Conservation (phyloP, 2,329 filamentous ascomycete species). For the Celoporthe dispersa region DNA sequence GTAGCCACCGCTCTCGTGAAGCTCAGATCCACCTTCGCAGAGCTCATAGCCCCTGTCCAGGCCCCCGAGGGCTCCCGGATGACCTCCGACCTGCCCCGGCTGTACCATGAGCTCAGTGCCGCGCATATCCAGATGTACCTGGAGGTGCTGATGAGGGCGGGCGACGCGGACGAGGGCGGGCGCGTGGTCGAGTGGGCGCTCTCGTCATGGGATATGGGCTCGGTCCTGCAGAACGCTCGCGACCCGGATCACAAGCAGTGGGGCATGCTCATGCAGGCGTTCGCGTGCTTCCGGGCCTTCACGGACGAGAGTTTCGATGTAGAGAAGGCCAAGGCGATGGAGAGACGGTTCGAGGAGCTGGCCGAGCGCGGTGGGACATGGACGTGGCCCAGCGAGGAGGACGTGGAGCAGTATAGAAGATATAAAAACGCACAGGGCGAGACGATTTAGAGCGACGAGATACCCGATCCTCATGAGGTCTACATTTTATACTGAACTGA, state of each 20-base stretch:
- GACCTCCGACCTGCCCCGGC: constrained; percentile 25
- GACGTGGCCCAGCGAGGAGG: constrained; percentile 45
- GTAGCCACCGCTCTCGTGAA: constrained; percentile 27
- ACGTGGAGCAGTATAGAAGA: constrained; percentile 42
- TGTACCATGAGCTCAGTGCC: constrained; percentile 51
- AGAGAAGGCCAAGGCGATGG: constrained; percentile 39
- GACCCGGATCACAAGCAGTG: constrained; percentile 42
- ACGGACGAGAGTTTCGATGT: constrained; percentile 46
- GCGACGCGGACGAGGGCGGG: constrained; percentile 62
- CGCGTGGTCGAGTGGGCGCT: constrained; percentile 64
- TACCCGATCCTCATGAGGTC: not conserved
- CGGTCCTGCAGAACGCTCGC: constrained; percentile 43
- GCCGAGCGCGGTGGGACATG: constrained; percentile 34
- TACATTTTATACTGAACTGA: not conserved
- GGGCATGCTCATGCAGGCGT: constrained; percentile 36
- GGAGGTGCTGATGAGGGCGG: constrained; percentile 63
- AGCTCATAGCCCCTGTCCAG: constrained; percentile 36
- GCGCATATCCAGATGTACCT: constrained; percentile 63
- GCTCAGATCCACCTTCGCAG: constrained; percentile 31
- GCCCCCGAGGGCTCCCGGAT: constrained; percentile 31
- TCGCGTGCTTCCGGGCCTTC: constrained; percentile 50
- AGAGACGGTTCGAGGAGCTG: constrained; percentile 36
- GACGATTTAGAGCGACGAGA: not conserved
- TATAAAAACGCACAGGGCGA: not conserved
- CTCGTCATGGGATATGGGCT: constrained; percentile 45